Evolutionary conservation across 768 basidiomycete species (phyloP), one percentile per base, ranked within the genome.

Genomic region (Chalciporus pseudorubinellus): DNA sequence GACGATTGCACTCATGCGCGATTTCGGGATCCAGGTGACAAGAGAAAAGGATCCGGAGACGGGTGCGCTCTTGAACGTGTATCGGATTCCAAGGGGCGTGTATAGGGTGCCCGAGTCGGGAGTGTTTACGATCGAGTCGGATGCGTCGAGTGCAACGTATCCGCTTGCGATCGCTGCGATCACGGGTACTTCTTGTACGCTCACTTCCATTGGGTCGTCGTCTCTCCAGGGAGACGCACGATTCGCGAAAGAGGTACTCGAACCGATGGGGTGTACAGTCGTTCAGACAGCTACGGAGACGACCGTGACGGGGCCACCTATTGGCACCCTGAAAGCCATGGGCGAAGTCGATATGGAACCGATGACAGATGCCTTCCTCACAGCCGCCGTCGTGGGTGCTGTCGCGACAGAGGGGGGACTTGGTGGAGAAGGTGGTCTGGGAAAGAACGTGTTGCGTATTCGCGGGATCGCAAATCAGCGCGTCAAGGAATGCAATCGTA

Each of bases 321-420:
- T 99, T 44, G 84, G 85, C 57, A 89, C 89, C 2, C 78, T 97
- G 44, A 90, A 89, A 46, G 50, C 59, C 0, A 57, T 62, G 49
- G 66, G 66, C 10, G 80, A 85, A 59, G 83, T 98, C 19, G 92
- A 98, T 66, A 98, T 98, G 97, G 93, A 97, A 70, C 85, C 87
- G n/a, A 98, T 99, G 97, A 99, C 97, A 7, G 97, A 99, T 67
- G 97, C 95, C 19, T 99, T 99, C 76, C 79, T 98, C 73, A 98
- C 95, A 3, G 95, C 97, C 9, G 89, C 84, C 11, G 94, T 87
- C 8, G 74, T 99, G 18, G 95, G 92, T 46, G 95, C 97, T 49
- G 89, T 97, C 19, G 85, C 85, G 0, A 74, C 83, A 0, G 67
- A 69, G 36, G 83, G 81, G 10, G 82, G 83, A 57, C 59, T 67